Evolutionary conservation across 805 yeast species (phyloP).

Genomic region (Candida glaebosa): DNA sequence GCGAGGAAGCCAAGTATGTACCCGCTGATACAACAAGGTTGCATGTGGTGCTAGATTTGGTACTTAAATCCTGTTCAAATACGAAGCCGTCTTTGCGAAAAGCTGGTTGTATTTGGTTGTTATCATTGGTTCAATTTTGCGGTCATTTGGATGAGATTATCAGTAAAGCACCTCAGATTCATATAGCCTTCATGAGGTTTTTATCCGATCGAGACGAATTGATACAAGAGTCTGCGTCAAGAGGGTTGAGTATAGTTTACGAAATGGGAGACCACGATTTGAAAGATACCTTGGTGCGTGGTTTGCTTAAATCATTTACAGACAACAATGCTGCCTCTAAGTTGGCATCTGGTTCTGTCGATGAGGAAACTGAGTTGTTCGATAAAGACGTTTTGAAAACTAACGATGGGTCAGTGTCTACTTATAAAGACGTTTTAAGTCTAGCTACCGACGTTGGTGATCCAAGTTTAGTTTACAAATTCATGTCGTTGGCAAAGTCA

Average conservation of each 20-base stretch:
- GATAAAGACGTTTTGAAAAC: conserved; percentile 79
- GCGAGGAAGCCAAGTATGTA: conserved; percentile 16
- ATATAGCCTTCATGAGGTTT: conserved; percentile 71
- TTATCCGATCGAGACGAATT: conserved; percentile 80
- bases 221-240: conserved; percentile 87
- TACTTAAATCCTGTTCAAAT: conserved; percentile 51
- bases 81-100: conserved; percentile 74
- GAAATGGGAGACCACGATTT: conserved; percentile 68
- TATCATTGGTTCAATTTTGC: conserved; percentile 75
- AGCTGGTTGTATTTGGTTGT: conserved; percentile 81
- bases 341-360: conserved; percentile 62
- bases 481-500: conserved; percentile 86
- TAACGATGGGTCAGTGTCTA: conserved; percentile 81
- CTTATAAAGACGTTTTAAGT: conserved; percentile 84
- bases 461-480: conserved; percentile 88
- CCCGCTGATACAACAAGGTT: conserved; percentile 17
- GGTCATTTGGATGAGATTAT: conserved; percentile 42
- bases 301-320: conserved; percentile 73
- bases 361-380: conserved; percentile 78
- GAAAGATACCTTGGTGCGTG: conserved; percentile 69
- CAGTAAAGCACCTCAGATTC: conserved; percentile 55
- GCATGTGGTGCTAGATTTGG: conserved; percentile 39
- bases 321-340: conserved; percentile 50
- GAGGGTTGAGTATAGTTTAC: conserved; percentile 80
- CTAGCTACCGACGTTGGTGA: conserved; percentile 95